Evolutionary conservation across 176 grass and related monocot genomes (phyloP).

Genomic region (Ananas comosus): DNA sequence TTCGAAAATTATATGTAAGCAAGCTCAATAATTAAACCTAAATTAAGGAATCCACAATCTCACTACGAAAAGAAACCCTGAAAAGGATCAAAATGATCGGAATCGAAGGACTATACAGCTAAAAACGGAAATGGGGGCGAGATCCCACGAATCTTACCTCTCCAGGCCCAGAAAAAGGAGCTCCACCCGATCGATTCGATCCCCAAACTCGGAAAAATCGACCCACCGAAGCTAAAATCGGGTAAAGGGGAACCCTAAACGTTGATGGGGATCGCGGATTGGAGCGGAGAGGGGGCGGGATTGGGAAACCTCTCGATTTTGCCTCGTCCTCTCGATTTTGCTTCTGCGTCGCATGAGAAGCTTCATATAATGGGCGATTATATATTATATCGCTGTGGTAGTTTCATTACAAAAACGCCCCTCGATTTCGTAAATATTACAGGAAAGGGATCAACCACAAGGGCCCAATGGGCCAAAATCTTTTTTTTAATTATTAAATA

Average conservation of each 20-base stretch:
- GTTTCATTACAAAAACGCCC: background rate
- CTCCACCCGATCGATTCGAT: constrained; percentile 4
- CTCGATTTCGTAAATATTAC: background rate
- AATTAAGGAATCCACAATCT: background rate
- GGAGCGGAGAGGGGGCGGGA: background rate
- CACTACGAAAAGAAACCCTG: background rate
- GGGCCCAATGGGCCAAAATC: no score
- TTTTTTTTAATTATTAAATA: no score
- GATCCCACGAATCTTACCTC: background rate
- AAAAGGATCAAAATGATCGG: background rate
- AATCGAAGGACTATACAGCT: background rate
- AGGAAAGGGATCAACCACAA: background rate
- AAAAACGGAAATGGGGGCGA: background rate
- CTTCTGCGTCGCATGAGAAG: no score
- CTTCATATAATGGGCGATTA: no score
- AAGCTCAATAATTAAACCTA: background rate
- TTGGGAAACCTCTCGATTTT: background rate
- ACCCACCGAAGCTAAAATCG: background rate
- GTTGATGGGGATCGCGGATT: background rate
- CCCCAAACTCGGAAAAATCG: background rate
- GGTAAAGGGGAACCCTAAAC: background rate
- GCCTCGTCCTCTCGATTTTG: background rate
- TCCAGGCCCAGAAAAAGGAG: background rate
- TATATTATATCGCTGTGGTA: background rate
- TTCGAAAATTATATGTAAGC: background rate